phyloP scores from a whole-genome alignment of 1,139 yeast species.

The Neolecta irregularis region DNA sequence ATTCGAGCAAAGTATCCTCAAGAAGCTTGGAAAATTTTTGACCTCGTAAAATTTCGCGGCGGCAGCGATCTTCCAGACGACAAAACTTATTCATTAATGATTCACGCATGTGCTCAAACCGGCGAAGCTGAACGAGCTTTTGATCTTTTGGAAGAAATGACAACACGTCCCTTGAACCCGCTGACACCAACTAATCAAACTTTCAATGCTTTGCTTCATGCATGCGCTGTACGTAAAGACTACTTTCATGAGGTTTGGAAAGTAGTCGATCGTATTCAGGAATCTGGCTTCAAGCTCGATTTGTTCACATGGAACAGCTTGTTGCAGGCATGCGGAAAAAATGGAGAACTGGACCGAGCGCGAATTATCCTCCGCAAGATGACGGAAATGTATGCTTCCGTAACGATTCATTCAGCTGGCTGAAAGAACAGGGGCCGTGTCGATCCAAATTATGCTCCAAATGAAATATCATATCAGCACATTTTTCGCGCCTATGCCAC shows the following conservation, averaged over 20 bases:
- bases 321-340: constrained; percentile 6
- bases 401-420: neutral
- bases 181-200: constrained; percentile 10
- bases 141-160: constrained; percentile 10
- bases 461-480: constrained; percentile 9
- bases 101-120: constrained; percentile 9
- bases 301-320: constrained; percentile 9
- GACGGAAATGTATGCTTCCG: neutral
- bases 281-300: constrained; percentile 7
- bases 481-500: constrained; percentile 11
- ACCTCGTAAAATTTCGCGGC: constrained; percentile 9
- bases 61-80: constrained; percentile 9
- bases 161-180: constrained; percentile 3
- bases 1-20: constrained; percentile 6
- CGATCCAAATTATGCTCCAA: constrained; percentile 4
- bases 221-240: constrained; percentile 10
- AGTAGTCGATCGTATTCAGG: constrained; percentile 9
- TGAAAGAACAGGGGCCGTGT: constrained; percentile 1
- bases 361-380: constrained; percentile 8
- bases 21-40: constrained; percentile 10
- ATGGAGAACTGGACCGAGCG: constrained; percentile 8
- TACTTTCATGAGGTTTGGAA: constrained; percentile 12
- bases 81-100: constrained; percentile 12
- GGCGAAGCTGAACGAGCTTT: constrained; percentile 12
- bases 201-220: constrained; percentile 12